Evolutionary conservation across 306 rosid genomes (phyloP).

Genomic region (Medicago arabica): DNA sequence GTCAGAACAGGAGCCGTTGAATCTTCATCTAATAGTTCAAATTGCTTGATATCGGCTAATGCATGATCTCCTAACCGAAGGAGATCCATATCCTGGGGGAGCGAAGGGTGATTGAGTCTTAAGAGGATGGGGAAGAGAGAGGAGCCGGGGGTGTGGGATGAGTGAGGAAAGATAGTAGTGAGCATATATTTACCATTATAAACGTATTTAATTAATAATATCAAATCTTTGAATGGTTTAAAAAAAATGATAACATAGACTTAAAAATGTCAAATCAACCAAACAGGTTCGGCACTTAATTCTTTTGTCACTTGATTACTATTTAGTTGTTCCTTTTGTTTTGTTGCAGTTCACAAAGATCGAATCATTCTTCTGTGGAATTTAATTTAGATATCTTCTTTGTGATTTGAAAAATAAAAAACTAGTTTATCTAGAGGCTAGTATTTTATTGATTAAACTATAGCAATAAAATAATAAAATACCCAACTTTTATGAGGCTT

Average conservation of each 20-base stretch:
- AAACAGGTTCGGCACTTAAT: neutral
- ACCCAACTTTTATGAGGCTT: conserved; percentile 15
- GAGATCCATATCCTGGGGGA: neutral
- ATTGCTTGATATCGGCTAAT: neutral
- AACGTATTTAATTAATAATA: neutral
- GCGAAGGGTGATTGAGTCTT: neutral
- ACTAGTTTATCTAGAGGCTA: neutral
- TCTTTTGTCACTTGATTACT: neutral
- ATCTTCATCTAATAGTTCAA: neutral
- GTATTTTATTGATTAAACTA: neutral
- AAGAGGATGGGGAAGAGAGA: neutral
- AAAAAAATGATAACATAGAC: neutral
- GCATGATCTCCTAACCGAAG: neutral
- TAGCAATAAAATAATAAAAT: neutral
- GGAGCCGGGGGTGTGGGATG: neutral
- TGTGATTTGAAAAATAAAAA: neutral
- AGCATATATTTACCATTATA: neutral
- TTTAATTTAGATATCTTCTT: neutral
- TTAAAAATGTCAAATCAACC: neutral
- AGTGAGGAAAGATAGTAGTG: neutral
- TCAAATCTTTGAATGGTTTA: neutral
- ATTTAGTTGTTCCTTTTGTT: neutral
- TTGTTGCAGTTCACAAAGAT: neutral
- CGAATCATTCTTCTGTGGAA: neutral
- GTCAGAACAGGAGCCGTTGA: neutral